These are phyloP conservation scores for Blastosporella zonata DNA, from an alignment of 1,284 basidiomycete genomes.

Conservation along the genomic window DNA sequence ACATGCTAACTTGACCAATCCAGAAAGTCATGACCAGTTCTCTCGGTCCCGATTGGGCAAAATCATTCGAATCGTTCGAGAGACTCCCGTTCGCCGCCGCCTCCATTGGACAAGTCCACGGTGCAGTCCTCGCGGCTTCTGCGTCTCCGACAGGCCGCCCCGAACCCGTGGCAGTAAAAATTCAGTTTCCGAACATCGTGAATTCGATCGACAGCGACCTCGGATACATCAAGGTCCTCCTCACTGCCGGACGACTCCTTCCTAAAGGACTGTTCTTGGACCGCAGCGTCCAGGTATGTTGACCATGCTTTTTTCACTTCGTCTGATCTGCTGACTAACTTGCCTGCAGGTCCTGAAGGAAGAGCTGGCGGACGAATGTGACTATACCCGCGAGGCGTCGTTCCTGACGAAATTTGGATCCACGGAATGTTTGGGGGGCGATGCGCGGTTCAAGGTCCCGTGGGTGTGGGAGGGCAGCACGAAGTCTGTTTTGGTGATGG, in stretches of 20 bases:
- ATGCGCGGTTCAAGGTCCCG: constrained; percentile 79
- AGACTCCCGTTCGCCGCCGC: constrained; percentile 93
- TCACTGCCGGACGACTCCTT: constrained; percentile 77
- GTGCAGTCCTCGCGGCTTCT: constrained; percentile 54
- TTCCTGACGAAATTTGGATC: constrained; percentile 67
- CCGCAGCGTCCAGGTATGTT: constrained; percentile 70
- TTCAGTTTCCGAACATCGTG: constrained; percentile 94
- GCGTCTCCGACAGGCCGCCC: constrained; percentile 45
- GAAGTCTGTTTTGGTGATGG: constrained; percentile 84
- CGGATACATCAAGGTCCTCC: constrained; percentile 80
- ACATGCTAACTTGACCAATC: constrained; percentile 1
- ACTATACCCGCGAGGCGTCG: constrained; percentile 86
- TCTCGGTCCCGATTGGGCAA: constrained; percentile 76
- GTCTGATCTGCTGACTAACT: background rate
- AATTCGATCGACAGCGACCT: constrained; percentile 88
- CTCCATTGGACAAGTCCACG: constrained; percentile 96
- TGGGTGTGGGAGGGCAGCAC: constrained; percentile 85
- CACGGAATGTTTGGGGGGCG: constrained; percentile 48
- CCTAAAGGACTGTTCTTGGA: constrained; percentile 91
- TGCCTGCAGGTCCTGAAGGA: constrained; percentile 72
- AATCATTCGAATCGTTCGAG: constrained; percentile 75
- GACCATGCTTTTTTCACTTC: background rate
- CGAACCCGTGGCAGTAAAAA: constrained; percentile 83
- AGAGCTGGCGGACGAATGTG: constrained; percentile 94
- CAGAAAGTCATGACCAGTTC: constrained; percentile 77